These are phyloP conservation scores for Penicillium sp. DNA, from an alignment of 2,329 filamentous ascomycete genomes.

Conservation along the genomic window DNA sequence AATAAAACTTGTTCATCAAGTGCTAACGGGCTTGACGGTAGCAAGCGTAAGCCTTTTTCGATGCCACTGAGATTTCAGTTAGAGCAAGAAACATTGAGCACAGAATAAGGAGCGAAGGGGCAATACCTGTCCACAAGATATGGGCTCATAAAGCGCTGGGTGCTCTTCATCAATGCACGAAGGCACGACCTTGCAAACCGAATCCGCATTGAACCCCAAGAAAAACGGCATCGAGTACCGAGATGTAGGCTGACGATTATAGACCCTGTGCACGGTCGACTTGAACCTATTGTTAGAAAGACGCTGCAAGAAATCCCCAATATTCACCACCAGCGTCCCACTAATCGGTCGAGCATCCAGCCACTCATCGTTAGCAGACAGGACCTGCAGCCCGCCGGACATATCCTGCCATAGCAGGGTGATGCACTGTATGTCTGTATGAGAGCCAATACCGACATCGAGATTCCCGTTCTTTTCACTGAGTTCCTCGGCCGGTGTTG, in stretches of 20 bases:
- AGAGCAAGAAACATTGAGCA: not conserved
- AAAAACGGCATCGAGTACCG: constrained; percentile 61
- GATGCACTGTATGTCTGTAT: constrained; percentile 53
- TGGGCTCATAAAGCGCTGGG: constrained; percentile 54
- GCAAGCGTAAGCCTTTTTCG: constrained; percentile 22
- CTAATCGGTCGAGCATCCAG: constrained; percentile 36
- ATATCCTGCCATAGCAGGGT: constrained; percentile 52
- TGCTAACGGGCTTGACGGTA: not conserved
- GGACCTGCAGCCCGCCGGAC: constrained; percentile 48
- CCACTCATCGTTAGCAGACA: constrained; percentile 41
- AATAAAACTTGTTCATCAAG: not conserved
- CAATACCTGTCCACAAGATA: constrained; percentile 50
- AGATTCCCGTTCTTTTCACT: constrained; percentile 11
- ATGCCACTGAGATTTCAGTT: constrained; percentile 21
- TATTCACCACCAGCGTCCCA: constrained; percentile 55
- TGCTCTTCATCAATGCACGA: constrained; percentile 51
- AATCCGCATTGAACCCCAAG: constrained; percentile 58
- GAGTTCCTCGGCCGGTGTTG: constrained; percentile 34
- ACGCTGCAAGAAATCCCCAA: constrained; percentile 56
- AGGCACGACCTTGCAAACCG: constrained; percentile 42
- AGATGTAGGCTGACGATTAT: constrained; percentile 33
- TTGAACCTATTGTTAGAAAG: constrained; percentile 55
- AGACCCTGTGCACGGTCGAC: constrained; percentile 55
- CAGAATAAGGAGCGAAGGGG: not conserved
- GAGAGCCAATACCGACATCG: constrained; percentile 50